Conservation (phyloP, 441 rosid genomes). For the Populus hybrid region DNA sequence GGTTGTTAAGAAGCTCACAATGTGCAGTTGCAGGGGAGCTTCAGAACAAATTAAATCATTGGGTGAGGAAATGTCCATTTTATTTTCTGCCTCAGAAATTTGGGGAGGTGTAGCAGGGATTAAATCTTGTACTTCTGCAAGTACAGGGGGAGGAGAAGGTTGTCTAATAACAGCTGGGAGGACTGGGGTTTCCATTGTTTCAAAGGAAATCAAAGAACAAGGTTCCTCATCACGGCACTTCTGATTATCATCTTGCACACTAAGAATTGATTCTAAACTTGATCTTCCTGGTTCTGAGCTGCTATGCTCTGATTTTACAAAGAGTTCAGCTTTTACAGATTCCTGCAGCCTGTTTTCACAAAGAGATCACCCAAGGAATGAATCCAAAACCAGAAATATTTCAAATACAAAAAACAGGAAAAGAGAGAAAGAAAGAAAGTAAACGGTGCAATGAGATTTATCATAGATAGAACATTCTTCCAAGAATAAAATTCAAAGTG, state of each 20-base stretch:
- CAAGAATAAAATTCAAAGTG: neutral
- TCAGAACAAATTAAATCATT: constrained; percentile 54
- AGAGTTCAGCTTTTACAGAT: constrained; percentile 35
- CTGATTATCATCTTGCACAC: constrained; percentile 30
- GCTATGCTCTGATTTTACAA: constrained; percentile 33
- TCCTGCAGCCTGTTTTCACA: constrained; percentile 47
- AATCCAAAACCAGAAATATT: constrained; percentile 16
- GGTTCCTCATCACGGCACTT: constrained; percentile 49
- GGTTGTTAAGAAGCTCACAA: constrained; percentile 53
- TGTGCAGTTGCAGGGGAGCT: constrained; percentile 83
- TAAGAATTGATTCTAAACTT: constrained; percentile 29
- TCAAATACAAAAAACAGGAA: constrained; percentile 3
- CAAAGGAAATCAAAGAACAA: constrained; percentile 83
- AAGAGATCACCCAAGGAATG: constrained; percentile 20
- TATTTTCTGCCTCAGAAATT: constrained; percentile 41
- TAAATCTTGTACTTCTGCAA: constrained; percentile 91
- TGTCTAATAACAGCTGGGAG: constrained; percentile 57
- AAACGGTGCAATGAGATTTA: neutral
- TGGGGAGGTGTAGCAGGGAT: constrained; percentile 48
- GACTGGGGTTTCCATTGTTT: constrained; percentile 48
- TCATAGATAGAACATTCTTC: constrained; percentile 7
- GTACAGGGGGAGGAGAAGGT: constrained; percentile 94
- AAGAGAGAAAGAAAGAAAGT: constrained; percentile 2
- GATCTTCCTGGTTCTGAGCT: constrained; percentile 42
- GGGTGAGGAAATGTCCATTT: constrained; percentile 47